Percentiles rank a stretch among this genome's conserved stretches.
Evolutionary conservation across 2,329 filamentous ascomycete genomes (phyloP).

Genomic region (Aspergillus eucalypticola): DNA sequence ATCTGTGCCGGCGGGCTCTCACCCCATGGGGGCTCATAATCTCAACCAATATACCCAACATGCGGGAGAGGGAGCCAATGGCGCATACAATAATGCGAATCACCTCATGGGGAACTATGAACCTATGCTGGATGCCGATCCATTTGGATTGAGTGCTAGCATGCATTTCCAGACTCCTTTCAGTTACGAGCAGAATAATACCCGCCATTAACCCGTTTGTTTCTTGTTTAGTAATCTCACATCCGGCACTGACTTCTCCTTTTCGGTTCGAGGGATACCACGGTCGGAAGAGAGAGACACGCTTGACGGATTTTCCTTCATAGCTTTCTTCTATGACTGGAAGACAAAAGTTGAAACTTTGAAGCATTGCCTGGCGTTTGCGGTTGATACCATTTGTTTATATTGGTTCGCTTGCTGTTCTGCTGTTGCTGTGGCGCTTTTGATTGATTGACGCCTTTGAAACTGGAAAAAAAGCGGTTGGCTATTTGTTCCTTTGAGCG

Average conservation of each 20-base stretch:
- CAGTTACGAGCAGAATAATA: constrained; percentile 45
- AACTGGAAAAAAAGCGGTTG: constrained; percentile 3
- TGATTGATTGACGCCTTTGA: neutral
- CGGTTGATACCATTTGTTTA: constrained; percentile 38
- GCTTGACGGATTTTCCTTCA: constrained; percentile 16
- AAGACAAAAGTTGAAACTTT: constrained; percentile 33
- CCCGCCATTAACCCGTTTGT: constrained; percentile 30
- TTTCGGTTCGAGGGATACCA: neutral
- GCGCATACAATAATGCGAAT: constrained; percentile 48
- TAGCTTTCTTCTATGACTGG: constrained; percentile 17
- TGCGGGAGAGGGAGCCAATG: constrained; percentile 37
- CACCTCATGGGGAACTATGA: constrained; percentile 72
- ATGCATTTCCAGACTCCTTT: constrained; percentile 93
- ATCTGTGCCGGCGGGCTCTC: constrained; percentile 45
- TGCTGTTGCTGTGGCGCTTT: constrained; percentile 3
- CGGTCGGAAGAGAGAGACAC: constrained; percentile 2
- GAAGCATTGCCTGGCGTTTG: constrained; percentile 39
- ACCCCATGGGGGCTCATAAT: constrained; percentile 42
- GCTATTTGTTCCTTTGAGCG: neutral
- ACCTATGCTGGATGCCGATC: constrained; percentile 86
- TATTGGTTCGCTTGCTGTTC: constrained; percentile 7
- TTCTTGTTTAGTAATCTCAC: constrained; percentile 9
- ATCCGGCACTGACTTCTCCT: neutral
- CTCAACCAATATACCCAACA: constrained; percentile 45
- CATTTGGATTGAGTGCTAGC: constrained; percentile 87